Conservation (phyloP, 352 stramenopile species). For the Phytophthora fragariaefolia region DNA sequence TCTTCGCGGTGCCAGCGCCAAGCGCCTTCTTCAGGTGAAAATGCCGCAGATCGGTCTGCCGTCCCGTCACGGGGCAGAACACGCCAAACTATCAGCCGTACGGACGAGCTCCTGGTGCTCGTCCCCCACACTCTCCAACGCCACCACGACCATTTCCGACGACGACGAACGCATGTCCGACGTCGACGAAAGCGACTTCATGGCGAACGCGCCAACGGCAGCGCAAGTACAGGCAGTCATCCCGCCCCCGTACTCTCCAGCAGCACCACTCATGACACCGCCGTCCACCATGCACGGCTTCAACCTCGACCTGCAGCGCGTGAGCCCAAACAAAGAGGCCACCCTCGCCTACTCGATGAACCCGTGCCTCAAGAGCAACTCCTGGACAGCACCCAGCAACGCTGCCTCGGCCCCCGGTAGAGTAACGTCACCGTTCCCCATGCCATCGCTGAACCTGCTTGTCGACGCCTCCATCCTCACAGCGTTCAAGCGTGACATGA, state of each 20-base stretch:
- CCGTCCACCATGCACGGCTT: constrained; percentile 46
- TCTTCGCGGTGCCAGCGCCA: constrained; percentile 72
- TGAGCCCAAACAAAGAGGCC: constrained; percentile 46
- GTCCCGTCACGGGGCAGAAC: constrained; percentile 12
- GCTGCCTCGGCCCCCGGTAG: constrained; percentile 3
- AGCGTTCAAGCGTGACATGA: constrained; percentile 60
- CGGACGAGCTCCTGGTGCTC: constrained; percentile 31
- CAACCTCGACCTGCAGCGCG: constrained; percentile 55
- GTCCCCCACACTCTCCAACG: constrained; percentile 30
- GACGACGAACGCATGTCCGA: constrained; percentile 45
- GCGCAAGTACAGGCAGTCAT: constrained; percentile 14
- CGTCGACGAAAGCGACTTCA: constrained; percentile 27
- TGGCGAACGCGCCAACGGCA: constrained; percentile 8
- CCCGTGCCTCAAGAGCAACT: constrained; percentile 20
- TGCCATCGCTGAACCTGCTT: constrained; percentile 74
- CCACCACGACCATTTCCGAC: constrained; percentile 34
- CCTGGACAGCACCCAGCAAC: constrained; percentile 30
- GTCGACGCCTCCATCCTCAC: constrained; percentile 76
- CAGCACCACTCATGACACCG: constrained; percentile 51
- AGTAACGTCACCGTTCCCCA: constrained; percentile 20
- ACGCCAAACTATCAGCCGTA: constrained; percentile 23
- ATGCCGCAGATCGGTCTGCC: constrained; percentile 38
- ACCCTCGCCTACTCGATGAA: constrained; percentile 12
- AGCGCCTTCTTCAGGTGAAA: constrained; percentile 75
- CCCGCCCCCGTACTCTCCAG: constrained; percentile 12